Conservation (phyloP, 106 monocot species). For the Ottelia alismoides region DNA sequence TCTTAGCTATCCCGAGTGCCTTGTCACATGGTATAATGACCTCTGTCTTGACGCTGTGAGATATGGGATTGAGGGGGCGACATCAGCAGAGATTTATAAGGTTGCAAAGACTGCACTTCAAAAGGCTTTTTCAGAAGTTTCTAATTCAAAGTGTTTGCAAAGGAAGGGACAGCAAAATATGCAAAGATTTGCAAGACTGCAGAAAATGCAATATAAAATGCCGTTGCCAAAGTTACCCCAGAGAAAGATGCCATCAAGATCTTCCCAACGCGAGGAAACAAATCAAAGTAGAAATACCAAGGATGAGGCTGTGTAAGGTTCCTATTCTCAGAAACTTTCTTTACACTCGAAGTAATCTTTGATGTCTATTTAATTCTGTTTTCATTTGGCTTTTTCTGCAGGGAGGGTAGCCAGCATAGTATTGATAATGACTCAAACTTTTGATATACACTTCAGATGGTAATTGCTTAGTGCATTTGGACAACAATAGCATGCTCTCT, state of each 20-base stretch:
- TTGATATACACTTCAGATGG: too few species aligned
- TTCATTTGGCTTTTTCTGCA: too few species aligned
- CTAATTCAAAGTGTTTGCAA: constrained; percentile 38
- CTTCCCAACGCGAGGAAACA: constrained; percentile 28
- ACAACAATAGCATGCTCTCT: too few species aligned
- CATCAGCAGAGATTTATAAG: constrained; percentile 55
- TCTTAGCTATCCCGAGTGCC: constrained; percentile 35
- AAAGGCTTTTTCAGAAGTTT: constrained; percentile 69
- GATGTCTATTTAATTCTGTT: too few species aligned
- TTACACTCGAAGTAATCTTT: too few species aligned
- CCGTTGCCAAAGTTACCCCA: constrained; percentile 67
- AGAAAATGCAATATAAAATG: constrained; percentile 86
- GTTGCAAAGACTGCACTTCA: constrained; percentile 75
- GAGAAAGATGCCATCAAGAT: constrained; percentile 33
- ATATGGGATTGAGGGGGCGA: constrained; percentile 70
- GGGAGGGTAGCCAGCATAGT: too few species aligned
- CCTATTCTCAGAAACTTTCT: too few species aligned
- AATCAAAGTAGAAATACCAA: constrained; percentile 16
- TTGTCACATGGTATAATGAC: constrained; percentile 72
- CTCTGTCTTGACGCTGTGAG: constrained; percentile 69
- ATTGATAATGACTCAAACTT: too few species aligned
- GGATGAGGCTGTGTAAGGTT: too few species aligned
- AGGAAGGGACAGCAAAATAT: constrained; percentile 64
- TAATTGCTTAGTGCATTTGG: too few species aligned
- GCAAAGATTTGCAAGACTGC: constrained; percentile 48